Base-by-base conservation (phyloP, 805 yeast species). In the Ogataea siamensis region DNA sequence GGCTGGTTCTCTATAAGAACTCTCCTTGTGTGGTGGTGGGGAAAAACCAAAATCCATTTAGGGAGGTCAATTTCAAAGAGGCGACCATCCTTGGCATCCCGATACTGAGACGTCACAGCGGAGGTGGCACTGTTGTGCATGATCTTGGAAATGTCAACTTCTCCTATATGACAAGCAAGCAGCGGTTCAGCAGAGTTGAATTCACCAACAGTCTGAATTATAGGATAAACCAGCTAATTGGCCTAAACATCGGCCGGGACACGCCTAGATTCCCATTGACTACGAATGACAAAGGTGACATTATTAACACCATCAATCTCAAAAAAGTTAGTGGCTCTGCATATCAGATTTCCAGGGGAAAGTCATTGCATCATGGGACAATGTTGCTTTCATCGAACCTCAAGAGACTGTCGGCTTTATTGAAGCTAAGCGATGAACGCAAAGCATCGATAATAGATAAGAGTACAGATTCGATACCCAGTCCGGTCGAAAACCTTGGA, bases 71-170 rank as follows among this genome's bases (percentile, higher is more conserved):
- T 51, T 40, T 93, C 2, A 70, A 76, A 0, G 53, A 76, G 10
- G 63, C 85, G 5, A 63, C 70, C 4, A 48, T 66, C 1, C 58
- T 74, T 3, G 65, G 66, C 3, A 70, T 86, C 17, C 91, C 95
- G 0, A 54, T 89, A 6, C 56, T 93, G 5, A 68, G 99, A 49
- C 68, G 99, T 39, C 66, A 74, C 32, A 81, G 93, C 7, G 99
- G 99, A 0, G 99, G 99, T 2, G 99, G 99, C 0, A 79, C 97
- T 0, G 99, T 93, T 1, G 95, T 88, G 8, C 99, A 93, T 58
- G 99, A 91, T 60, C 47, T 70, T 5, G 96, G 97, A 0, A 93
- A 93, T 53, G 78, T 82, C 13, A 93, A 93, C 55, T 93, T 82
- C 60, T 81, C 94, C 4, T 87, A 76, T 52, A 78, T 91, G 67